These are phyloP conservation scores for Cyclostephanos invisitatus DNA, from an alignment of 108 stramenopile genomes.

Conservation along the genomic window DNA sequence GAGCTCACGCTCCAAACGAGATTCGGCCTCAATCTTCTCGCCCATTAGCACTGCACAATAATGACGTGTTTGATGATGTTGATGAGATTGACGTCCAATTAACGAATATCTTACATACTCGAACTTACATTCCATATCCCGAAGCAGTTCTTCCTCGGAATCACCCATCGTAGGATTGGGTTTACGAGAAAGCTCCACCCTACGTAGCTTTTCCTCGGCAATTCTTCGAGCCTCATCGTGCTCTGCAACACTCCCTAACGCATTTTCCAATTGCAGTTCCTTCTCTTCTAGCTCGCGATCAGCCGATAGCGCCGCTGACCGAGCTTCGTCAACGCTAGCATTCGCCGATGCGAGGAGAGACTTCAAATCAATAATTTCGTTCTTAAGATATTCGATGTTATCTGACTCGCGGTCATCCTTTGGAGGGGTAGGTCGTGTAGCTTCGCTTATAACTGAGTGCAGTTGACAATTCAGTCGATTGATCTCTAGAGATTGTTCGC, in stretches of 20 bases:
- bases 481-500: slow-evolving; percentile 12
- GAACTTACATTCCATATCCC: slow-evolving; percentile 39
- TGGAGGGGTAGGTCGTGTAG: not conserved
- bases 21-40: slow-evolving; percentile 55
- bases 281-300: slow-evolving; percentile 47
- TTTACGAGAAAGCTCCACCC: slow-evolving; percentile 35
- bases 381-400: slow-evolving; percentile 20
- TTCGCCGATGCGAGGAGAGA: slow-evolving; percentile 61
- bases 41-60: slow-evolving; percentile 14
- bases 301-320: slow-evolving; percentile 40
- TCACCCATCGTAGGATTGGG: slow-evolving; percentile 32
- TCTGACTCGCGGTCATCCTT: slow-evolving; percentile 18
- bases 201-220: slow-evolving; percentile 45
- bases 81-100: no score
- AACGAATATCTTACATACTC: not conserved
- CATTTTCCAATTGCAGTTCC: slow-evolving; percentile 44
- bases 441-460: not conserved
- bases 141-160: slow-evolving; percentile 62
- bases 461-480: slow-evolving; percentile 7
- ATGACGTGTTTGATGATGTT: no score
- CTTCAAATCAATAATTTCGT: slow-evolving; percentile 62
- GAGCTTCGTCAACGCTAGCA: slow-evolving; percentile 63
- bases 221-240: slow-evolving; percentile 32
- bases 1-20: slow-evolving; percentile 47
- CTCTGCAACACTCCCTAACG: slow-evolving; percentile 42